phyloP scores from a whole-genome alignment of 2,329 filamentous ascomycete species.

The Trichoderma oligosporum region DNA sequence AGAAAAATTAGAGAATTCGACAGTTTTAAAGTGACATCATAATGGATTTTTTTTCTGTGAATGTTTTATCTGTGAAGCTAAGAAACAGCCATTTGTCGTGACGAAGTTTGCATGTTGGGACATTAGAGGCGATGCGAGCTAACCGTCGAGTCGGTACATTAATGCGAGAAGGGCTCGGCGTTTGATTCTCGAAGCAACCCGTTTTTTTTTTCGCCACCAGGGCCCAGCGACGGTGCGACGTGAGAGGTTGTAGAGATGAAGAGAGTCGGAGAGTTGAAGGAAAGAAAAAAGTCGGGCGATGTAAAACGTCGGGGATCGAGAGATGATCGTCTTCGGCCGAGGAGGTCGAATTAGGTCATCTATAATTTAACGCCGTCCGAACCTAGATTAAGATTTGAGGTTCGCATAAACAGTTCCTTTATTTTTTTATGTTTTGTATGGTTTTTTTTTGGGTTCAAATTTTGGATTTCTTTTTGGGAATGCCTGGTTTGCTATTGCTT shows the following conservation, averaged over 20 bases:
- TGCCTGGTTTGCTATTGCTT: conserved; percentile 40
- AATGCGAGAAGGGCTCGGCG: conserved; percentile 19
- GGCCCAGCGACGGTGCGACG: conserved; percentile 19
- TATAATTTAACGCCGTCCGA: conserved; percentile 78
- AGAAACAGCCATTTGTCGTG: conserved; percentile 42
- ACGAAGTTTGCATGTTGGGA: conserved; percentile 37
- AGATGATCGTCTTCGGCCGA: conserved; percentile 24
- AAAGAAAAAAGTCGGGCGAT: conserved; percentile 17
- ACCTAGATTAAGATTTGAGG: conserved; percentile 72
- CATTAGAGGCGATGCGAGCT: conserved; percentile 35
- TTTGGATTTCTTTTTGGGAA: conserved; percentile 26
- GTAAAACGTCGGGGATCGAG: conserved; percentile 20
- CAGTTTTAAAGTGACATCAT: conserved; percentile 18
- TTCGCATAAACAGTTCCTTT: conserved; percentile 56
- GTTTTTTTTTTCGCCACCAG: conserved; percentile 19
- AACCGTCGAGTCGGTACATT: conserved; percentile 21
- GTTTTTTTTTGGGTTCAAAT: no score
- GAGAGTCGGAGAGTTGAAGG: conserved; percentile 21
- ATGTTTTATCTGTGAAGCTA: conserved; percentile 41
- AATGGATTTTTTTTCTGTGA: conserved; percentile 24
- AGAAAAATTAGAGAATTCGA: conserved; percentile 7
- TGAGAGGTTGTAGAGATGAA: conserved; percentile 21
- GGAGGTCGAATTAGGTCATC: conserved; percentile 19
- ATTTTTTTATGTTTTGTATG: no score
- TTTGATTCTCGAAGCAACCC: conserved; percentile 16